These are phyloP conservation scores for Candida freyschussii DNA, from an alignment of 1,139 yeast genomes.

Conservation along the genomic window DNA sequence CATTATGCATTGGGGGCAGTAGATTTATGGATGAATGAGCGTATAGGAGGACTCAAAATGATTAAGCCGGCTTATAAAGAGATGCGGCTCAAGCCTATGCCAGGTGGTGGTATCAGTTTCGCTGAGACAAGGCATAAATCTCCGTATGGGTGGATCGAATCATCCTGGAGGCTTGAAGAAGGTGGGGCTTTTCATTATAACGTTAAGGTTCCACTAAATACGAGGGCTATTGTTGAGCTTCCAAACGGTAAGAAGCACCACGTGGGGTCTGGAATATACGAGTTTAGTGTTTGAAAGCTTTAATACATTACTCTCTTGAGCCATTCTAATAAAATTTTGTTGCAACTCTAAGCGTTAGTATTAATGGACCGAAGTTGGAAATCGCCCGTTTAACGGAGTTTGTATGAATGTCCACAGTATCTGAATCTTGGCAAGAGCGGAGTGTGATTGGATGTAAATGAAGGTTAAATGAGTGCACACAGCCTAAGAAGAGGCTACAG, in stretches of 20 bases:
- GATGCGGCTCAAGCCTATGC: constrained; percentile 12
- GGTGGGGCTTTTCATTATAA: constrained; percentile 8
- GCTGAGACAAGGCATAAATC: constrained; percentile 13
- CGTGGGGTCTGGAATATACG: constrained; percentile 15
- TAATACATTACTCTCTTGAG: background rate
- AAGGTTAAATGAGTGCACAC: too few species aligned
- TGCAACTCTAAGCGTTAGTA: too few species aligned
- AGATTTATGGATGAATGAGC: constrained; percentile 17
- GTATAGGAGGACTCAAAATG: constrained; percentile 16
- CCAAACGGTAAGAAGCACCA: constrained; percentile 13
- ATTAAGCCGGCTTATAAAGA: constrained; percentile 7
- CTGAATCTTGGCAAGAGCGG: too few species aligned
- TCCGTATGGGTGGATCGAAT: constrained; percentile 16
- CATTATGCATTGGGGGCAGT: constrained; percentile 21
- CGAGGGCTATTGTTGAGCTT: constrained; percentile 11
- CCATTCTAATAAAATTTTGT: too few species aligned
- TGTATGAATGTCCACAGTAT: too few species aligned
- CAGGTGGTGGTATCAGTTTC: constrained; percentile 14
- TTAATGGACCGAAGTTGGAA: too few species aligned
- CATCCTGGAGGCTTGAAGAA: constrained; percentile 10
- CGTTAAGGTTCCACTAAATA: constrained; percentile 13
- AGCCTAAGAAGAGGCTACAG: too few species aligned
- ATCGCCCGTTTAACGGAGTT: too few species aligned
- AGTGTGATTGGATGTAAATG: too few species aligned
- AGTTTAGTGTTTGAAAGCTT: too few species aligned